Percentiles rank a stretch among this genome's conserved stretches.
Conservation (phyloP, 352 stramenopile species). For the Phytophthora uliginosa region DNA sequence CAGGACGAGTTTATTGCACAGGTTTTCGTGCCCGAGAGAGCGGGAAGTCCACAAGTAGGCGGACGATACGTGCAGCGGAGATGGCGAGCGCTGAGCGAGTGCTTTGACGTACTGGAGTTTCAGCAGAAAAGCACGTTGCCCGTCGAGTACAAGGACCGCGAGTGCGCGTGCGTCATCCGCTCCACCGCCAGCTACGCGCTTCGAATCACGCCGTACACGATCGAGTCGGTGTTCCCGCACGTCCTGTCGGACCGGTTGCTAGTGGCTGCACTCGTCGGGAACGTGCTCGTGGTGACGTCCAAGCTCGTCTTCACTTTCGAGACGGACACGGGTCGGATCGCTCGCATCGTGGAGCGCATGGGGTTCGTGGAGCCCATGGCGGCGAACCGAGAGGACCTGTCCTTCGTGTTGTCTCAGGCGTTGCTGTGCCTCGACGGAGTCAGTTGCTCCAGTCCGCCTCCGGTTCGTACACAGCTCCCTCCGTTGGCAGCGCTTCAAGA, state of each 20-base stretch:
- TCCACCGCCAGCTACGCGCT: conserved; percentile 28
- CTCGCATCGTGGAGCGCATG: conserved; percentile 15
- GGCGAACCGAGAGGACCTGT: conserved; percentile 7
- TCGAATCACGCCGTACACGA: conserved; percentile 15
- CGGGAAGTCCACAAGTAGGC: too few relatives aligned
- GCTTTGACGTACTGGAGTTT: conserved; percentile 35
- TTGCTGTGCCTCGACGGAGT: conserved; percentile 4
- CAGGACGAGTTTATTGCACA: conserved; percentile 16
- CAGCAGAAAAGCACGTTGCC: conserved; percentile 13
- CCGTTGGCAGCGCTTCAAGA: background rate
- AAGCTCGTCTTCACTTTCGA: conserved; percentile 19
- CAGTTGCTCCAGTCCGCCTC: background rate
- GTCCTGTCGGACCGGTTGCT: background rate
- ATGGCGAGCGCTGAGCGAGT: conserved; percentile 15
- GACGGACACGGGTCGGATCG: conserved; percentile 2
- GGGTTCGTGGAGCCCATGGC: conserved; percentile 14
- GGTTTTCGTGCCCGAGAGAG: conserved; percentile 3
- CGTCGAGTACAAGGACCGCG: conserved; percentile 4
- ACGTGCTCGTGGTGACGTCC: conserved; percentile 10
- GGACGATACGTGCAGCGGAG: conserved; percentile 13
- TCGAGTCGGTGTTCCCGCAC: conserved; percentile 28
- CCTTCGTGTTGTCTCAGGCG: conserved; percentile 19
- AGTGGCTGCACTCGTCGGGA: conserved; percentile 11
- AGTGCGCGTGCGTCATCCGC: conserved; percentile 12
- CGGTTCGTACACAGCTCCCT: background rate